Evolutionary conservation across 1,284 basidiomycete species (phyloP).

Genomic region (Sanghuangporus weigelae): DNA sequence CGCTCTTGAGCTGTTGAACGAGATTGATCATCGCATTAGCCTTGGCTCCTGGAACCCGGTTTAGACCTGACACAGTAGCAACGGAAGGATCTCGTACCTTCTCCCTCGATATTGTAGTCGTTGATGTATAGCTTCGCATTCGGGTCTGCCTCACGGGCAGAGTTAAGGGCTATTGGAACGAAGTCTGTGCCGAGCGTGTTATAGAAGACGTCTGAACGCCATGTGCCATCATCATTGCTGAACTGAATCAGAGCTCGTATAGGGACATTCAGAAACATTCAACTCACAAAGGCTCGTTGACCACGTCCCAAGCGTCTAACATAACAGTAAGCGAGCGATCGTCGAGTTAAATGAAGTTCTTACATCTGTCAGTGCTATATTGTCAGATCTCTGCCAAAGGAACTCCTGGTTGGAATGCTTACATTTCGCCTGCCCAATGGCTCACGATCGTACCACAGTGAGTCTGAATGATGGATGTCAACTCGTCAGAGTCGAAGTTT

Average conservation of each 20-base stretch:
- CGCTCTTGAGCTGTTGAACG: slow-evolving; percentile 35
- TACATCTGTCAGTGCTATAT: not conserved
- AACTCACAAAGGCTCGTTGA: slow-evolving; percentile 20
- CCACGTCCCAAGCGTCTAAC: slow-evolving; percentile 20
- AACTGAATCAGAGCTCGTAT: not conserved
- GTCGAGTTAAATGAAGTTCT: not conserved
- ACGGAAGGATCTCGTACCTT: slow-evolving; percentile 11
- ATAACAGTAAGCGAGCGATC: not conserved
- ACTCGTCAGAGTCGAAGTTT: slow-evolving; percentile 19
- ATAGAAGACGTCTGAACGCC: slow-evolving; percentile 31
- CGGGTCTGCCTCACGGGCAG: slow-evolving; percentile 32
- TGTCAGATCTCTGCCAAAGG: not conserved
- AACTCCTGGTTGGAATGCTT: not conserved
- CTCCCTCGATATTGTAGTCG: slow-evolving; percentile 31
- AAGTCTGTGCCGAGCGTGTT: slow-evolving; percentile 31
- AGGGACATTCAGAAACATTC: not conserved
- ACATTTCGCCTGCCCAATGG: slow-evolving; percentile 20
- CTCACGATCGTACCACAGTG: slow-evolving; percentile 20
- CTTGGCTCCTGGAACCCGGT: slow-evolving; percentile 31
- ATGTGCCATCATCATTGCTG: slow-evolving; percentile 33
- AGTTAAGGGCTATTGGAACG: slow-evolving; percentile 32
- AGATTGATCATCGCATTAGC: slow-evolving; percentile 42
- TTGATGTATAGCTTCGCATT: slow-evolving; percentile 32
- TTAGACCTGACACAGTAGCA: not conserved
- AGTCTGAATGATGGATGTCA: slow-evolving; percentile 21